These are phyloP conservation scores for Phytophthora sansomeana DNA, from an alignment of 352 stramenopile genomes.

Conservation along the genomic window DNA sequence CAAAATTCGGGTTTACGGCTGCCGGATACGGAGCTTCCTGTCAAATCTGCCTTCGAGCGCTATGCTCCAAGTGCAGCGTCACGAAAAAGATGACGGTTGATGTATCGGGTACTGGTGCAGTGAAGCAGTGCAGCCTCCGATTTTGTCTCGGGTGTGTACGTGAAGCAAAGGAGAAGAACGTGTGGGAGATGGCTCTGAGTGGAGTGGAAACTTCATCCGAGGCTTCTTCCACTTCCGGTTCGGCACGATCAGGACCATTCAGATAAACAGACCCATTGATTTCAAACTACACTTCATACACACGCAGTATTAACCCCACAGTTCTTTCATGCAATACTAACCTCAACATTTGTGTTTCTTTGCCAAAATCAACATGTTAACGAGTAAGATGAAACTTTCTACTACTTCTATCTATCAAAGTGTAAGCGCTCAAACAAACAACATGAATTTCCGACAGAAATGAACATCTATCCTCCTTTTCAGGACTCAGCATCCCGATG, in stretches of 20 bases:
- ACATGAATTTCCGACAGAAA: not conserved
- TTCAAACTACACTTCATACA: not conserved
- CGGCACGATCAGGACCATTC: slow-evolving; percentile 5
- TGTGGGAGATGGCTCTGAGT: slow-evolving; percentile 50
- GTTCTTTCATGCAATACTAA: too few relatives aligned
- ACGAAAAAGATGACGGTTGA: slow-evolving; percentile 63
- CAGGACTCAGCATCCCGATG: too few relatives aligned
- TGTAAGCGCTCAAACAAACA: too few relatives aligned
- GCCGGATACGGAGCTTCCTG: slow-evolving; percentile 28
- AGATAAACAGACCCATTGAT: slow-evolving; percentile 1
- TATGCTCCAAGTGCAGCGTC: slow-evolving; percentile 56
- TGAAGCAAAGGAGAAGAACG: slow-evolving; percentile 48
- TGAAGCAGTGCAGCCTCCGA: slow-evolving; percentile 40
- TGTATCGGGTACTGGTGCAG: slow-evolving; percentile 32
- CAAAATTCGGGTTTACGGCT: slow-evolving; percentile 13
- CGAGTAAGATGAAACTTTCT: too few relatives aligned
- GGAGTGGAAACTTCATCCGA: slow-evolving; percentile 16
- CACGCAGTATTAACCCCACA: too few relatives aligned
- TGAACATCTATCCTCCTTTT: not conserved
- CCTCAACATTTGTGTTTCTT: too few relatives aligned
- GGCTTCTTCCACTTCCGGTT: slow-evolving; percentile 18
- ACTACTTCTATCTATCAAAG: too few relatives aligned
- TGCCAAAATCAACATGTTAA: too few relatives aligned
- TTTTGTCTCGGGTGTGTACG: slow-evolving; percentile 60
- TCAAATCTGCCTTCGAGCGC: slow-evolving; percentile 46